Evolutionary conservation across 306 rosid species (phyloP), one percentile per base, ranked within the genome.

Genomic region (Fragaria vesca): DNA sequence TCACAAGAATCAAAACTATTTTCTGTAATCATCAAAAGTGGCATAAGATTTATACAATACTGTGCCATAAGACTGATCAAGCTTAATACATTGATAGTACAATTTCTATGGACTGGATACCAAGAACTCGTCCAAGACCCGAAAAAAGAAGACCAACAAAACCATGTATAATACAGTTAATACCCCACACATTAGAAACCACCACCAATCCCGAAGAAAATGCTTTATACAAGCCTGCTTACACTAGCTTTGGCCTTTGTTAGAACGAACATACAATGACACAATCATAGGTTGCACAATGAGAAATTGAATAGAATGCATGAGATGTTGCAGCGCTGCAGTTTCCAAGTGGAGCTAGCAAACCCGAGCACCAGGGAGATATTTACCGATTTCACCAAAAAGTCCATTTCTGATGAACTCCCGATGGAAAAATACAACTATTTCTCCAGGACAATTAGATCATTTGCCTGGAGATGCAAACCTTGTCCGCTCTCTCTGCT

Each of bases 401-500:
- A 83, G 85, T 88, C 88, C 86, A 80, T 80, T 71, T 80, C 63
- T 38, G 76, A 63, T 66, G 51, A 62, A 72, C 40, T 71, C 24
- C 48, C 12, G 6, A 76, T 40, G 67, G 66, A 60, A 80, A 81
- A 72, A 11, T 73, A 78, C 51, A 72, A 66, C 67, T 40, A 75
- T 67, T 30, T 82, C 71, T 54, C n/a, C 42, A 77, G 69, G 43
- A 76, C 77, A 73, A 69, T 77, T 48, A 79, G 77, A 82, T 86
- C 85, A 90, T 85, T 88, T 81, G 24, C 88, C 80, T 55, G 99
- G 98, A 74, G 99, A 90, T 71, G 99, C 97, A 89, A 96, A 96
- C 87, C 99, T 84, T 68, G 97, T 90, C 74, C 87, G 75, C 67
- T 94, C 98, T 86, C 97, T 88, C 81, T 81, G 97, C 82, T 88